Conservation (phyloP, 179 eudicot species). For the Pouteria campechiana region DNA sequence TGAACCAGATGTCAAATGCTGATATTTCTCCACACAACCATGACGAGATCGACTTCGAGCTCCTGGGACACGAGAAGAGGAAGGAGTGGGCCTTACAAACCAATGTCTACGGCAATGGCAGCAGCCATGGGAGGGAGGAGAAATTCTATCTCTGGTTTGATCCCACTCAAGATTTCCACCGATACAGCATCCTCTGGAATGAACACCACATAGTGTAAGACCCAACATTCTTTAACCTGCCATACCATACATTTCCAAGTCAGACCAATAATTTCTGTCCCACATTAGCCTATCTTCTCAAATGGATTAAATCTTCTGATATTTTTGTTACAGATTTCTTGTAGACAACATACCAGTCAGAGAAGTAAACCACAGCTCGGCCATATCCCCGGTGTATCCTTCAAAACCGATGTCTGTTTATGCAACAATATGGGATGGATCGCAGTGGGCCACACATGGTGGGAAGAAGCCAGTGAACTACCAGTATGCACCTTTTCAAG, state of each 20-base stretch:
- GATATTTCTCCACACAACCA: slow-evolving; percentile 66
- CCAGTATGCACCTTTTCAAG: slow-evolving; percentile 79
- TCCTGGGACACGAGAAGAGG: slow-evolving; percentile 73
- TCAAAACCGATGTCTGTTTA: slow-evolving; percentile 79
- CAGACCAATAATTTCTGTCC: no score
- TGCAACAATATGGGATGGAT: slow-evolving; percentile 93
- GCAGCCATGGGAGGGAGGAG: slow-evolving; percentile 84
- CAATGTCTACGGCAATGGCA: slow-evolving; percentile 90
- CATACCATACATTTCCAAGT: no score
- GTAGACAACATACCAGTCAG: slow-evolving; percentile 87
- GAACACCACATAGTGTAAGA: slow-evolving; percentile 81
- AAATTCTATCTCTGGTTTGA: slow-evolving; percentile 86
- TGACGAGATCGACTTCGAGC: slow-evolving; percentile 85
- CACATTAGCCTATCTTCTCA: no score
- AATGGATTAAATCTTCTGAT: no score
- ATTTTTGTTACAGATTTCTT: slow-evolving; percentile 48
- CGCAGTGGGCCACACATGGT: slow-evolving; percentile 96
- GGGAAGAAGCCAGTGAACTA: slow-evolving; percentile 90
- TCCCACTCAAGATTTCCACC: slow-evolving; percentile 60
- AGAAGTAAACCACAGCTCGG: slow-evolving; percentile 45
- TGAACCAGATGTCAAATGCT: slow-evolving; percentile 78
- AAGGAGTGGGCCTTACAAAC: slow-evolving; percentile 81
- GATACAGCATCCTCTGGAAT: slow-evolving; percentile 85
- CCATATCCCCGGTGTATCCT: slow-evolving; percentile 54
- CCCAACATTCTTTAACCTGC: no score